Evolutionary conservation across 768 basidiomycete genomes (phyloP), one percentile per base, ranked within the genome.

Genomic region (Boletus huronensis): DNA sequence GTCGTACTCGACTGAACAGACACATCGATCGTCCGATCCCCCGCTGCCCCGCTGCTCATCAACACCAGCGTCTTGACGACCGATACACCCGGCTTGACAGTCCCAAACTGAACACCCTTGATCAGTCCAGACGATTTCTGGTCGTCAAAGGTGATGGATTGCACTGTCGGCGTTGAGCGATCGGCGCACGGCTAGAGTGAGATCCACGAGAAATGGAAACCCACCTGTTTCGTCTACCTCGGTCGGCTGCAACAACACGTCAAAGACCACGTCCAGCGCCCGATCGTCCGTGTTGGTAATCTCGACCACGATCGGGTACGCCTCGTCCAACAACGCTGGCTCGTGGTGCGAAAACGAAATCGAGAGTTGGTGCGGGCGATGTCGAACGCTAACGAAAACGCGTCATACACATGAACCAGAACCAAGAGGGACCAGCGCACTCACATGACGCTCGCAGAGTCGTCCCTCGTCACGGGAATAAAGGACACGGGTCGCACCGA

Each of bases 321-420:
- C 78, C 68, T 97, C 95, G 57, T 89, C 85, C 34, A 96, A 69
- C 67, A 87, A 90, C 1, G 91, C 92, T 0, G 89, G 88, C 2
- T 79, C 68, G 0, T 79, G 72, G 53, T 93, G 86, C 1, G 75
- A 68, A 42, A 94, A 65, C 0, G 75, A 72, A 19, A 90, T 72
- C 5, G 70, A 61, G 4, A 96, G 62, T 0, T 70, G 68, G 57
- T 90, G 90, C 0, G 84, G 78, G 21, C 81, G 81, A 58, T 85
- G 78, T 46, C 79, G 82, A 39, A 90, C 79, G 21, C 87, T 90
- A 35, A 36, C 40, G 53, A 46, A 55, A 58, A 56, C 21, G 4
- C 16, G 11, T 44, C 13, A 31, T 43, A 38, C 35, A 35, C 28
- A 48, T 21, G 45, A 6, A 1, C 3, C 13, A 13, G 4, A n/a